Conservation (phyloP, 2,329 filamentous ascomycete genomes). For the Aspergillus latus region DNA sequence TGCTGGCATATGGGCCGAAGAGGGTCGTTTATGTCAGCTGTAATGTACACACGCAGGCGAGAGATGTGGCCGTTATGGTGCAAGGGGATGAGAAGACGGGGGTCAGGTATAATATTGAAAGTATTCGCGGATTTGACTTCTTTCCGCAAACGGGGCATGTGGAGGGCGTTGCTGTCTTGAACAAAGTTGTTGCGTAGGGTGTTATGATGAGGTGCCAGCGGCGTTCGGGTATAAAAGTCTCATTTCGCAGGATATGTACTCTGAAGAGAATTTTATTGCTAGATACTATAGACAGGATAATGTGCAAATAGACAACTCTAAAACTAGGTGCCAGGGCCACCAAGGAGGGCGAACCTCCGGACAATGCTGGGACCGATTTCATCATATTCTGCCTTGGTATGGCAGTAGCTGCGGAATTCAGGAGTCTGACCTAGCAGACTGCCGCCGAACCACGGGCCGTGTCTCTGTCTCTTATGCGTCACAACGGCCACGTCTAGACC, state of each 20-base stretch:
- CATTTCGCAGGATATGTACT: neutral
- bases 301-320: conserved; percentile 28
- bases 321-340: conserved; percentile 69
- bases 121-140: conserved; percentile 89
- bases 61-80: conserved; percentile 86
- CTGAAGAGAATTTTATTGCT: conserved; percentile 9
- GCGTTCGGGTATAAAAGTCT: conserved; percentile 1
- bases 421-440: conserved; percentile 95
- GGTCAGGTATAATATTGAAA: conserved; percentile 78
- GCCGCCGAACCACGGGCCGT: conserved; percentile 98
- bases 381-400: conserved; percentile 87
- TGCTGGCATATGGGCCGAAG: conserved; percentile 73
- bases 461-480: conserved; percentile 93
- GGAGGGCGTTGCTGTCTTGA: conserved; percentile 63
- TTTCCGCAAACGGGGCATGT: conserved; percentile 83
- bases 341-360: conserved; percentile 86
- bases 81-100: conserved; percentile 54
- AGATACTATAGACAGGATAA: conserved; percentile 33
- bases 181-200: conserved; percentile 27
- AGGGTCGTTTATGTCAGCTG: conserved; percentile 93
- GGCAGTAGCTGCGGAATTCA: conserved; percentile 98
- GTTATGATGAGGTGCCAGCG: neutral
- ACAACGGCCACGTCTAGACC: conserved; percentile 97
- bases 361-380: conserved; percentile 96
- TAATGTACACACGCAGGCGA: conserved; percentile 95